Percentiles rank a stretch among this genome's conserved stretches.
phyloP scores from a whole-genome alignment of 129 eudicot genomes.

The Rutidosis leptorrhynchoides region DNA sequence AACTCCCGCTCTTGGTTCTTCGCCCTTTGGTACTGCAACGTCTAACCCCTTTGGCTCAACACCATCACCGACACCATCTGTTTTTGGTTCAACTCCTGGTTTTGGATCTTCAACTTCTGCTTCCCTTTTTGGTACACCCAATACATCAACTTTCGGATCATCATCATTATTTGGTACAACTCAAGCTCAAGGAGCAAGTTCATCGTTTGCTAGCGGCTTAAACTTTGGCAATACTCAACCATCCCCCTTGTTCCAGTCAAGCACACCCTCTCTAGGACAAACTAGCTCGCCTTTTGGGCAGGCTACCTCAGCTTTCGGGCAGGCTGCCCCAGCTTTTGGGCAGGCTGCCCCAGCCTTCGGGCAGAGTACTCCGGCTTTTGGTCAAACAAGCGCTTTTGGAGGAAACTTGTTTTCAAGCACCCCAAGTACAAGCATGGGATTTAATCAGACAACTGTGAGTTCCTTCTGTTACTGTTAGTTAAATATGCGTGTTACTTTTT shows the following conservation, averaged over 20 bases:
- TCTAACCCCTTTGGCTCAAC: slow-evolving; percentile 68
- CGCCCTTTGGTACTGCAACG: slow-evolving; percentile 54
- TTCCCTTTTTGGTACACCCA: slow-evolving; percentile 32
- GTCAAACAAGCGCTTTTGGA: slow-evolving; percentile 67
- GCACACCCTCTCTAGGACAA: slow-evolving; percentile 74
- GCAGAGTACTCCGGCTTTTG: slow-evolving; percentile 58
- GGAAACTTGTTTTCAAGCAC: slow-evolving; percentile 59
- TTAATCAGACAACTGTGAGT: slow-evolving; percentile 80
- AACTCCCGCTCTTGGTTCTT: slow-evolving; percentile 59
- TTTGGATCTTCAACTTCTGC: neutral
- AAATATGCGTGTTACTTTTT: too few relatives aligned
- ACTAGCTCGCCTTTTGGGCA: slow-evolving; percentile 63
- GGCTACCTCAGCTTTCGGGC: slow-evolving; percentile 62
- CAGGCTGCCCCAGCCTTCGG: slow-evolving; percentile 57
- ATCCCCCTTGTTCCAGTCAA: slow-evolving; percentile 76
- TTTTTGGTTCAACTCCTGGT: neutral
- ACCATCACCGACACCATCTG: slow-evolving; percentile 55
- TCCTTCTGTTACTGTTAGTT: slow-evolving; percentile 9
- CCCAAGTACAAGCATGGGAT: slow-evolving; percentile 51
- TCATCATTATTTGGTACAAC: slow-evolving; percentile 62
- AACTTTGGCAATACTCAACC: slow-evolving; percentile 72
- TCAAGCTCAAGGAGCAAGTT: slow-evolving; percentile 52
- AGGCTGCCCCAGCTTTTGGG: slow-evolving; percentile 56
- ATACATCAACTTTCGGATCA: slow-evolving; percentile 59
- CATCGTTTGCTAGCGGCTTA: slow-evolving; percentile 57